Evolutionary conservation across 176 grass and related monocot species (phyloP).

Genomic region (Carex littledalei): DNA sequence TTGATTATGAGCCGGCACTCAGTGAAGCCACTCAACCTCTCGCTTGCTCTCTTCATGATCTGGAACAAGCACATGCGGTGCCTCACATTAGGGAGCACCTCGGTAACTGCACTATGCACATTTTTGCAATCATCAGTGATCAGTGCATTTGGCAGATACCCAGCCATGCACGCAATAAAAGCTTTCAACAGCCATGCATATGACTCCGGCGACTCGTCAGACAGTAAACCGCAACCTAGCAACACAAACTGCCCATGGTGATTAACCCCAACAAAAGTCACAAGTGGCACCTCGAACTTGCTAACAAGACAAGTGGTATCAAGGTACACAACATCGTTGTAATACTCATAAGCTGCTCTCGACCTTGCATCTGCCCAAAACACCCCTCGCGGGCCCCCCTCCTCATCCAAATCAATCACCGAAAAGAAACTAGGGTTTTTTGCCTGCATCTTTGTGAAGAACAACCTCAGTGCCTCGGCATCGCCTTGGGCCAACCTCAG

Average conservation of each 20-base stretch:
- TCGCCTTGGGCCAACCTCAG: constrained; percentile 74
- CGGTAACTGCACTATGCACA: constrained; percentile 67
- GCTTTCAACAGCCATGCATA: constrained; percentile 85
- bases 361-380: constrained; percentile 90
- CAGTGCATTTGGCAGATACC: constrained; percentile 70
- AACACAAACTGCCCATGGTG: constrained; percentile 86
- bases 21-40: constrained; percentile 59
- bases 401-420: constrained; percentile 76
- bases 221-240: constrained; percentile 67
- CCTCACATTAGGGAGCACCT: constrained; percentile 67
- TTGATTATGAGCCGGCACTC: constrained; percentile 82
- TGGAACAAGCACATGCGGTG: constrained; percentile 84
- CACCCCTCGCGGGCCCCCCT: constrained; percentile 59
- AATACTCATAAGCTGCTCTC: constrained; percentile 80
- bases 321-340: constrained; percentile 65
- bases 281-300: constrained; percentile 89
- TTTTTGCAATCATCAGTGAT: constrained; percentile 73
- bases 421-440: constrained; percentile 91
- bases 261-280: constrained; percentile 75
- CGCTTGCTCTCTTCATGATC: constrained; percentile 74
- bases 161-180: constrained; percentile 94
- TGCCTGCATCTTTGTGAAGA: constrained; percentile 94
- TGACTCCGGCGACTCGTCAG: constrained; percentile 78
- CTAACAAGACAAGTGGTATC: constrained; percentile 68
- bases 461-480: constrained; percentile 75